phyloP scores from a whole-genome alignment of 257 asterid species.

The Solanum tacnaense region DNA sequence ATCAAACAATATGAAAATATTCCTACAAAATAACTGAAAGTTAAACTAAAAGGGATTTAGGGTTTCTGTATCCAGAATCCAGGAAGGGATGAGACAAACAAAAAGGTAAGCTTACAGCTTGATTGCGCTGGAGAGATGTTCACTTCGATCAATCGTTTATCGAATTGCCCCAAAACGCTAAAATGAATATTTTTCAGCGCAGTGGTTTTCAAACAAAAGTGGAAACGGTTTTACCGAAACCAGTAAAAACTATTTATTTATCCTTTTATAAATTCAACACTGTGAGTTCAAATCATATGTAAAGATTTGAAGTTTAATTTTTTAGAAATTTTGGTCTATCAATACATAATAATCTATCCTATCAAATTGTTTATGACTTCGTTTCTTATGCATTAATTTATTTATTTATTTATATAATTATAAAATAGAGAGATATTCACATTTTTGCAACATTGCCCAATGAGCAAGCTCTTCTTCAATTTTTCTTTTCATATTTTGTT shows the following conservation, averaged over 20 bases:
- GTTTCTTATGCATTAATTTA: not conserved
- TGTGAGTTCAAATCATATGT: not conserved
- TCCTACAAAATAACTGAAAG: not conserved
- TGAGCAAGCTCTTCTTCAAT: not conserved
- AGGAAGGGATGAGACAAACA: not conserved
- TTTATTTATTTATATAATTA: fast-evolving
- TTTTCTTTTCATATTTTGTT: too few species aligned
- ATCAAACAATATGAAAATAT: not conserved
- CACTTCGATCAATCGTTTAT: not conserved
- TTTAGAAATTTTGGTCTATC: too few species aligned
- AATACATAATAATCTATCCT: not conserved
- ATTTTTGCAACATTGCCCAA: fast-evolving
- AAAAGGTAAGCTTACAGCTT: not conserved
- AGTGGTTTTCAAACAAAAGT: not conserved
- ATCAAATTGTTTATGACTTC: not conserved
- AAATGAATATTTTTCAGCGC: too few species aligned
- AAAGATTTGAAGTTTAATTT: not conserved
- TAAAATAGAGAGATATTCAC: too few species aligned
- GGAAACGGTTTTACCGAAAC: not conserved
- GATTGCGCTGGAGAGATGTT: not conserved
- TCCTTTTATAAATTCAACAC: not conserved
- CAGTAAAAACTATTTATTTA: not conserved
- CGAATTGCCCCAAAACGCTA: not conserved
- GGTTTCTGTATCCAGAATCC: not conserved
- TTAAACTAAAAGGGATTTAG: not conserved